A percentile compares a stretch with the other conserved stretches of the same genome.
Conservation (phyloP, 2,329 filamentous ascomycete species). For the Phaeomoniella chlamydospora region DNA sequence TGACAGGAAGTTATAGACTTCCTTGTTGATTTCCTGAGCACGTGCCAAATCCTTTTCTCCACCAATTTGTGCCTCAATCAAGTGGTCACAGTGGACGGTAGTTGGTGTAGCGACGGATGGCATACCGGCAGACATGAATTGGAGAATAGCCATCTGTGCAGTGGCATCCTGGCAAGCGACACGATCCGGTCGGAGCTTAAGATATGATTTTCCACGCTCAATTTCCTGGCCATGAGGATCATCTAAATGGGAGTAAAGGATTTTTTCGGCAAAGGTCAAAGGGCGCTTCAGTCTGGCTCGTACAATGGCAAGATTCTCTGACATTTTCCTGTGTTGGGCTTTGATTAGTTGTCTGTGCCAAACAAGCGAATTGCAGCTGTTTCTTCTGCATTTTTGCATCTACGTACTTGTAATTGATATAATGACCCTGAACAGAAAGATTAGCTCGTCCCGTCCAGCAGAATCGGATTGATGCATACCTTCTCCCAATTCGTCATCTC, state of each 20-base stretch:
- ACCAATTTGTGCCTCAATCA: conserved; percentile 95
- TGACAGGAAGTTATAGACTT: conserved; percentile 95
- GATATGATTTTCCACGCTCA: conserved; percentile 86
- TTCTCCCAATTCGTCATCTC: conserved; percentile 96
- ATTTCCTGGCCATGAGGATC: conserved; percentile 94
- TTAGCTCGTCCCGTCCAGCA: no score
- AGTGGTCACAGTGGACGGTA: conserved; percentile 96
- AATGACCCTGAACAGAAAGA: conserved; percentile 47
- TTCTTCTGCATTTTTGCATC: conserved; percentile 1
- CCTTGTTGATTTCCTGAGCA: conserved; percentile 90
- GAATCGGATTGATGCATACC: conserved; percentile 20
- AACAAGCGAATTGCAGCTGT: background rate
- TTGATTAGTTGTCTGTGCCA: no score
- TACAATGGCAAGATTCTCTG: conserved; percentile 87
- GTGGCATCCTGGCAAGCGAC: conserved; percentile 99
- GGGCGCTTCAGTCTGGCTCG: conserved; percentile 80
- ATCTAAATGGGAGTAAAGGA: conserved; percentile 96
- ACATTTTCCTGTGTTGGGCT: conserved; percentile 68
- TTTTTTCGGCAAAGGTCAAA: conserved; percentile 93
- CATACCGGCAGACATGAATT: conserved; percentile 99
- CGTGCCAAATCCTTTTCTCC: conserved; percentile 86
- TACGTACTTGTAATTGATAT: conserved; percentile 81
- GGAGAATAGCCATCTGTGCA: conserved; percentile 97
- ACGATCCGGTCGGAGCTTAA: conserved; percentile 91
- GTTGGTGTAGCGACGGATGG: conserved; percentile 84